Evolutionary conservation across 2,329 filamentous ascomycete species (phyloP).

Genomic region (Phaeosphaeriaceae sp.): DNA sequence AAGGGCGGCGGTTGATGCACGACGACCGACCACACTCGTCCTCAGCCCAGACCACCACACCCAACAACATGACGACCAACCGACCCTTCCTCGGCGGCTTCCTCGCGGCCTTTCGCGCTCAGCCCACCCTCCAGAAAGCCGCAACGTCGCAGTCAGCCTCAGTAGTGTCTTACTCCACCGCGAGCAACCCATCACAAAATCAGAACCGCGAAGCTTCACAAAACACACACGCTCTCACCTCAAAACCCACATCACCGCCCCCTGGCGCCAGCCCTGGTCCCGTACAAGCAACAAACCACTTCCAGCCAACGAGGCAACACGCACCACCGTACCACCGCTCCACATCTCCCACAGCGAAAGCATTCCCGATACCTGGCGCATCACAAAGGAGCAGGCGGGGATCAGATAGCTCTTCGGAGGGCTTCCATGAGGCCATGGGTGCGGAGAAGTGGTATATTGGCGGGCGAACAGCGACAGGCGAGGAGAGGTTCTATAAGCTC

Average conservation of each 20-base stretch:
- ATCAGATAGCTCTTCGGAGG: slow-evolving; percentile 78
- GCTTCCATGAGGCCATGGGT: slow-evolving; percentile 75
- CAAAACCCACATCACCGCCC: slow-evolving; percentile 41
- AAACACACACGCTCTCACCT: slow-evolving; percentile 50
- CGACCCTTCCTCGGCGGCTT: slow-evolving; percentile 73
- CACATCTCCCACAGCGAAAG: slow-evolving; percentile 45
- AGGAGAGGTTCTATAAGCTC: slow-evolving; percentile 82
- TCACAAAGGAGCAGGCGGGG: slow-evolving; percentile 63
- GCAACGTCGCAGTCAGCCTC: slow-evolving; percentile 53
- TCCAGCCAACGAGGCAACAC: slow-evolving; percentile 53
- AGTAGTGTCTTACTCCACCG: slow-evolving; percentile 47
- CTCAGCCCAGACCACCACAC: slow-evolving; percentile 22
- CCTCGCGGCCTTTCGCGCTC: slow-evolving; percentile 71
- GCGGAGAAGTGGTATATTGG: slow-evolving; percentile 85
- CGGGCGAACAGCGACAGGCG: slow-evolving; percentile 76
- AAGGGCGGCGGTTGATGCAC: slow-evolving; percentile 33
- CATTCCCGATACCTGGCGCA: slow-evolving; percentile 46
- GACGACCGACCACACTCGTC: slow-evolving; percentile 31
- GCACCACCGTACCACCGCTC: slow-evolving; percentile 48
- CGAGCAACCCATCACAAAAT: slow-evolving; percentile 44
- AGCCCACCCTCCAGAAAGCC: slow-evolving; percentile 67
- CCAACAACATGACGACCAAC: slow-evolving; percentile 67
- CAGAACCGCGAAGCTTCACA: slow-evolving; percentile 50
- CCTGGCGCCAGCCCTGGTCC: slow-evolving; percentile 48
- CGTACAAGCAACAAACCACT: slow-evolving; percentile 48